Base-by-base conservation (phyloP, 2,329 filamentous ascomycete species). In the Arthrobotrys iridis region DNA sequence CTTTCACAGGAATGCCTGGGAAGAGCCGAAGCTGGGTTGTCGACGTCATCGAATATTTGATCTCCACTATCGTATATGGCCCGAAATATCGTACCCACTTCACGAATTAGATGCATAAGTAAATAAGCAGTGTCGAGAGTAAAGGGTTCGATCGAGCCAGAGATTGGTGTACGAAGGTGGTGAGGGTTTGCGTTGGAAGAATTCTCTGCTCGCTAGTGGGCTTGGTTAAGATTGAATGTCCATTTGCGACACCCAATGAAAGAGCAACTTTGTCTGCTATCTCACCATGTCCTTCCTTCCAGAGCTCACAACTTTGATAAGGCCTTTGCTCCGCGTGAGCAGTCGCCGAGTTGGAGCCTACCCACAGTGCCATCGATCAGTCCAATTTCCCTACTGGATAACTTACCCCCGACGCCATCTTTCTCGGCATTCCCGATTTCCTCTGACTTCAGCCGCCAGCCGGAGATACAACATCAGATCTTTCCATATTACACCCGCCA, bases 291-390 rank as follows among this genome's bases (percentile, higher is more conserved):
- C 55, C 24, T 37, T 50, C 22, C 20, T 75, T 30, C 35, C 15
- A 63, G 63, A 68, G 57, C 63, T 68, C 55, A 35, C 48, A 4
- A 37, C 43, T 63, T 45, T 75, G 40, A 50, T 57, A 43, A 58
- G 48, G 46, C 63, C 63, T 62, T 58, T 75, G 20, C 26, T 64
- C 43, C 71, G 63, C 33, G 20, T 68, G 46, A 28, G 37, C 63
- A 55, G 58, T 75, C 71, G 71, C 71, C 71, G 71, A 75, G 22
- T 63, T 46, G 63, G 45, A 68, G 63, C 63, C 58, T 75, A 67
- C 59, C 59, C 57, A 18, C 37, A 66, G 20, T 59, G 40, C 46
- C 50, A 65, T 62, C 45, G 41, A 65, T 57, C 43, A 40, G 33
- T 62, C 45, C 50, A 66, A 63, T 64, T 50, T 68, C 46, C 55